phyloP scores from a whole-genome alignment of 2,329 filamentous ascomycete genomes.

The Stachybotrys echinatus region DNA sequence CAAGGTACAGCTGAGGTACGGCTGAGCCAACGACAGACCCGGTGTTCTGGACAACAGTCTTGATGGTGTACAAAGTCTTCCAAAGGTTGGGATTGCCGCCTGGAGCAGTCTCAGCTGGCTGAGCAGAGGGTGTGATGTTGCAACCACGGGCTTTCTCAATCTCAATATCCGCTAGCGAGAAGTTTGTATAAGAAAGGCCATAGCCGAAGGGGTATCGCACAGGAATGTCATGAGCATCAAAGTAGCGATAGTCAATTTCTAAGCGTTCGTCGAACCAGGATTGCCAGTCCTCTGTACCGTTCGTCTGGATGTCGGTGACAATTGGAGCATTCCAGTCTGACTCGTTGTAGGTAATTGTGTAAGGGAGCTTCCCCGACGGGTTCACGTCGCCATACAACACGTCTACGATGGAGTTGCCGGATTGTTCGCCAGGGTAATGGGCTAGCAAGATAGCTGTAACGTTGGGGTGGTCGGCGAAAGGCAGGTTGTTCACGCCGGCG shows the following conservation, averaged over 20 bases:
- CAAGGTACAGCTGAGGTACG: constrained; percentile 47
- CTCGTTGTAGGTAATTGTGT: constrained; percentile 65
- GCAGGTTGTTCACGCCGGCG: constrained; percentile 35
- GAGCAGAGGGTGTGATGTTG: background rate
- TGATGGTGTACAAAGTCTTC: background rate
- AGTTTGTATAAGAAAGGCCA: too few species aligned
- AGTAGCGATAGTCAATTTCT: too few species aligned
- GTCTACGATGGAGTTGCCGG: constrained; percentile 67
- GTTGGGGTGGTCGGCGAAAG: constrained; percentile 47
- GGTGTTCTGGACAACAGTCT: background rate
- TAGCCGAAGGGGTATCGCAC: too few species aligned
- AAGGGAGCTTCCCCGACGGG: constrained; percentile 55
- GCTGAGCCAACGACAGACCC: constrained; percentile 31
- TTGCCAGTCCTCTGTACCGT: too few species aligned
- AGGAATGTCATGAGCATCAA: too few species aligned
- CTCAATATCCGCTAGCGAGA: too few species aligned
- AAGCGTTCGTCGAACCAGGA: too few species aligned
- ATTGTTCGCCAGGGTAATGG: constrained; percentile 72
- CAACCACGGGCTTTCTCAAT: too few species aligned
- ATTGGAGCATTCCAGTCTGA: constrained; percentile 57
- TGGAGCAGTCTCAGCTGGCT: background rate
- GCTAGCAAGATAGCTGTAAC: constrained; percentile 70
- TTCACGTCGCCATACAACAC: constrained; percentile 69
- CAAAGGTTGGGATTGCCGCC: constrained; percentile 34
- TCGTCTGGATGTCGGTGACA: too few species aligned